Evolutionary conservation across 345 rosid species (phyloP).

Genomic region (Psidium friedrichsthalianum): DNA sequence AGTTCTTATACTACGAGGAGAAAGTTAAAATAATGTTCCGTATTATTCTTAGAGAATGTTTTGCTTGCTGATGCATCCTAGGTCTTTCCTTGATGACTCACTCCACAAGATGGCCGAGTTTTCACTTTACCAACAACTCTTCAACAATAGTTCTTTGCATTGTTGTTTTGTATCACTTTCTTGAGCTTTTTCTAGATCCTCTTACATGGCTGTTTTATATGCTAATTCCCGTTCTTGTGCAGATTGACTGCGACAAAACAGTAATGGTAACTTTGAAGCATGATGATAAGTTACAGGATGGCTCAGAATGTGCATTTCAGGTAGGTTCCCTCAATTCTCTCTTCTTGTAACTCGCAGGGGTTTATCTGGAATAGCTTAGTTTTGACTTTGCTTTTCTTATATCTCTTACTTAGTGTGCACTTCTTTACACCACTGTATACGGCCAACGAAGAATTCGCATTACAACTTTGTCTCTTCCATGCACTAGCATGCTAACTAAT

Average conservation of each 20-base stretch:
- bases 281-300: slow-evolving; percentile 94
- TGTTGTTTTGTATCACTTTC: background rate
- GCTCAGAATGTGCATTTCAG: slow-evolving; percentile 91
- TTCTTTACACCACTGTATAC: slow-evolving; percentile 81
- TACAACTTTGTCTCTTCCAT: slow-evolving; percentile 76
- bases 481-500: slow-evolving; percentile 83
- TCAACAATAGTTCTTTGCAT: background rate
- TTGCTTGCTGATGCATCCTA: background rate
- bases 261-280: slow-evolving; percentile 87
- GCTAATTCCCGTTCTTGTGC: slow-evolving; percentile 16
- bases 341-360: background rate
- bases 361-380: background rate
- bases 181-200: background rate
- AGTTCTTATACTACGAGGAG: background rate
- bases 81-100: background rate
- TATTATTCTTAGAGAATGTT: background rate
- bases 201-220: background rate
- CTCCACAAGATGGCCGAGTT: background rate
- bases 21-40: background rate
- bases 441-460: slow-evolving; percentile 98
- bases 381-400: background rate
- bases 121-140: background rate
- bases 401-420: slow-evolving; percentile 68
- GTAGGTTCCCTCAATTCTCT: slow-evolving; percentile 20
- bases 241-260: slow-evolving; percentile 93